These are phyloP conservation scores for Neonectria sp. DNA, from an alignment of 2,329 filamentous ascomycete species.

Conservation along the genomic window DNA sequence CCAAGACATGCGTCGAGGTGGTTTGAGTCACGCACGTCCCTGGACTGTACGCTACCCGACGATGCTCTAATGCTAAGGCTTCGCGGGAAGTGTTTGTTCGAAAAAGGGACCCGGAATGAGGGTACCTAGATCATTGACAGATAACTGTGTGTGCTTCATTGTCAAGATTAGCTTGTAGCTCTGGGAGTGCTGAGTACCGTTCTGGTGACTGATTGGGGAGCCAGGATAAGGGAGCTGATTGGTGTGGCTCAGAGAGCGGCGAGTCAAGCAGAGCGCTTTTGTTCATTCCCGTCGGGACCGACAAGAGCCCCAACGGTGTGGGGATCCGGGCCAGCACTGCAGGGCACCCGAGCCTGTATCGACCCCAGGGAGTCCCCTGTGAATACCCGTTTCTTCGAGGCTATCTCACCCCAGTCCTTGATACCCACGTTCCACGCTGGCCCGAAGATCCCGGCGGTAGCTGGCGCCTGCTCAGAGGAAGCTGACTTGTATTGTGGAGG, in stretches of 20 bases:
- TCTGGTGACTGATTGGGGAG: constrained; percentile 24
- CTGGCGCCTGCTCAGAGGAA: constrained; percentile 39
- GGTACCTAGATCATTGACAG: constrained; percentile 1
- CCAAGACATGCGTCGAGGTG: constrained; percentile 19
- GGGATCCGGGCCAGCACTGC: constrained; percentile 32
- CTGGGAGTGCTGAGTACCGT: constrained; percentile 12
- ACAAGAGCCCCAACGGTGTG: constrained; percentile 45
- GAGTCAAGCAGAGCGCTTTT: constrained; percentile 42
- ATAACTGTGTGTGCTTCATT: not conserved
- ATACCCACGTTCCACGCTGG: constrained; percentile 46
- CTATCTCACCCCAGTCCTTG: constrained; percentile 34
- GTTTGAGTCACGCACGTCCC: constrained; percentile 8
- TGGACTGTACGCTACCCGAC: not conserved
- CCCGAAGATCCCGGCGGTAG: constrained; percentile 38
- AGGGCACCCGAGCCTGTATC: constrained; percentile 21
- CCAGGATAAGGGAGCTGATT: constrained; percentile 33
- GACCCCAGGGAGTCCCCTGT: constrained; percentile 29
- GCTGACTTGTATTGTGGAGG: constrained; percentile 17
- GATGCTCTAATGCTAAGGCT: not conserved
- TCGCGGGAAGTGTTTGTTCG: not conserved
- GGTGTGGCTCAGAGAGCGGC: constrained; percentile 33
- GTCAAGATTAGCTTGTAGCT: not conserved
- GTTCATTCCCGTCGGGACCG: constrained; percentile 48
- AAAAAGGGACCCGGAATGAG: not conserved
- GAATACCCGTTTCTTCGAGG: constrained; percentile 18